phyloP scores from a whole-genome alignment of 169 alveolate species.

The Perkinsus olseni region DNA sequence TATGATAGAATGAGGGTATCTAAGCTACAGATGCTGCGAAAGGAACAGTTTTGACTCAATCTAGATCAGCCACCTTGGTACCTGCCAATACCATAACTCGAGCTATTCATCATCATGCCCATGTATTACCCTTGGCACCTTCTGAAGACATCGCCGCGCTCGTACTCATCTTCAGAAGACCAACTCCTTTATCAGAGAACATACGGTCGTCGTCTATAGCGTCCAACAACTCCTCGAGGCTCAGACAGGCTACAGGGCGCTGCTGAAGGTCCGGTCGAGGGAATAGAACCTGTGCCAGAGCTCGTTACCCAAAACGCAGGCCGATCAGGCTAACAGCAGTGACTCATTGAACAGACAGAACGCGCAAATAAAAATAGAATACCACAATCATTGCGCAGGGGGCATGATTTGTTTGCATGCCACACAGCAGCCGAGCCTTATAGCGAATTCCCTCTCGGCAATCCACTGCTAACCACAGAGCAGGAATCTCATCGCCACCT shows the following conservation, averaged over 20 bases:
- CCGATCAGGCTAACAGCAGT: neutral
- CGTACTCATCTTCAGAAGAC: neutral
- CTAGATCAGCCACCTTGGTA: neutral
- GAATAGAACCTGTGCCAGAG: neutral
- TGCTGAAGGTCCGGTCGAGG: constrained; percentile 3
- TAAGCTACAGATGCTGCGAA: too few species aligned
- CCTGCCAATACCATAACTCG: too few species aligned
- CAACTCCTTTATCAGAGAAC: neutral
- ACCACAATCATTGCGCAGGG: too few species aligned
- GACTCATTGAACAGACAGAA: too few species aligned
- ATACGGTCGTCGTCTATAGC: neutral
- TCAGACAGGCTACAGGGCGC: neutral
- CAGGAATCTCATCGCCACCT: too few species aligned
- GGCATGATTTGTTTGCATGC: too few species aligned
- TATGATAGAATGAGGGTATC: too few species aligned
- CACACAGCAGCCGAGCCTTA: too few species aligned
- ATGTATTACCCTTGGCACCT: neutral
- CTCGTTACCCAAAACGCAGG: neutral
- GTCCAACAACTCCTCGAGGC: neutral
- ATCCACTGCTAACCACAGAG: too few species aligned
- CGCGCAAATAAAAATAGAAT: too few species aligned
- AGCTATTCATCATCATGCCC: too few species aligned
- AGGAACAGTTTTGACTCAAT: neutral
- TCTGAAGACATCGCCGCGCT: neutral
- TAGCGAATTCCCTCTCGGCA: too few species aligned